Conservation (phyloP, 257 asterid species). For the Solanum chaucha region DNA sequence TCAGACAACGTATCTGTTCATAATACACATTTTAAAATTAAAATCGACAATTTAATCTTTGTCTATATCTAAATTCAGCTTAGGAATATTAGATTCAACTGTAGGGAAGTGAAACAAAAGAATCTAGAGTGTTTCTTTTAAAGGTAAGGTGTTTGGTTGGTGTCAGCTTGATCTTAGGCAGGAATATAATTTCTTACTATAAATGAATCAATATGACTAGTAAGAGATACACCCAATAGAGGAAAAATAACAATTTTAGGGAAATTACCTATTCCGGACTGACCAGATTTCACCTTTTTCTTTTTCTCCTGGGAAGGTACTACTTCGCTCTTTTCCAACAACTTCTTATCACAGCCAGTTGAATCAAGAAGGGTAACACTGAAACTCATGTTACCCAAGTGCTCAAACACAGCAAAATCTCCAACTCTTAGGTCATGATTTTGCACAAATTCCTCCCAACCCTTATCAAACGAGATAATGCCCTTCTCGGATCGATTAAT, state of each 20-base stretch:
- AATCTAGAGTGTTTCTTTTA: neutral
- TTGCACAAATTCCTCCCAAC: slow-evolving; percentile 15
- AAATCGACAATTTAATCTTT: neutral
- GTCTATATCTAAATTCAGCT: neutral
- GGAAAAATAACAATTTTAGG: neutral
- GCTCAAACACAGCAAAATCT: slow-evolving; percentile 14
- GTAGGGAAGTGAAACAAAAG: neutral
- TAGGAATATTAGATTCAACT: neutral
- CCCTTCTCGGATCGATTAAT: neutral
- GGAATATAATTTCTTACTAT: neutral
- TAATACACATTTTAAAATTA: neutral
- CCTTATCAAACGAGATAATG: neutral
- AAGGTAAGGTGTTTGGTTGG: neutral
- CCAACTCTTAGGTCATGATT: slow-evolving; percentile 7
- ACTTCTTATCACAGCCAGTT: slow-evolving; percentile 13
- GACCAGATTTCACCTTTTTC: neutral
- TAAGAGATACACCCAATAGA: neutral
- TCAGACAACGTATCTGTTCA: neutral
- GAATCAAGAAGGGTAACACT: neutral
- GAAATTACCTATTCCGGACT: neutral
- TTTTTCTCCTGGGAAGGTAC: neutral
- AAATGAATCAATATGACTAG: neutral
- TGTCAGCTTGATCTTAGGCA: neutral
- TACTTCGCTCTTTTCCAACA: neutral
- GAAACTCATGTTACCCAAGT: slow-evolving; percentile 6